Base-by-base conservation (phyloP, 306 rosid species). In the Citrullus colocynthis region DNA sequence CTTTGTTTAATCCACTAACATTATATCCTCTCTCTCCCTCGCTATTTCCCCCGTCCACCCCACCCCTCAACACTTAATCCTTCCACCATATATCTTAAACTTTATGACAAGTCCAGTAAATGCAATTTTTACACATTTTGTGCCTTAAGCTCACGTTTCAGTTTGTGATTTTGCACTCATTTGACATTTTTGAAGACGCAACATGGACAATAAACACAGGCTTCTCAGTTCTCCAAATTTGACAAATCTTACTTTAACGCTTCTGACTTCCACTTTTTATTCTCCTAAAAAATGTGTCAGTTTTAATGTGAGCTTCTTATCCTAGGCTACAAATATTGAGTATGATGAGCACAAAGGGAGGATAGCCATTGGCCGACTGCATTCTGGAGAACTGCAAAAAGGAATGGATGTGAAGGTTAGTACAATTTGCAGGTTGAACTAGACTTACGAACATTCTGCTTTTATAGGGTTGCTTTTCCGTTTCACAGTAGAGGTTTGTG, bases 291-390 rank as follows among this genome's bases (percentile, higher is more conserved):
- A 1, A 28, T 51, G 42, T 74, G 28, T 74, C 78, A 74, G 52
- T 52, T 74, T 21, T 28, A 39, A 39, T 57, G 18, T 76, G 28
- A 12, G 74, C 62, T 80, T 52, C 54, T 71, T 48, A 69, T 61
- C 76, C 32, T 64, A 95, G 97, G 95, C 77, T 76, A 92, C 98
- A 77, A 95, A 86, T 85, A 90, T 88, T 3, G 98, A 95, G 83
- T 95, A 88, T 78, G 97, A 95, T 84, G 98, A 91, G 82, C 98
- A 95, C 84, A 95, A 95, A 83, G 98, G 98, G 55, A 91, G 97
- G 34, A 95, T 95, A 78, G 98, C 98, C 81, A 95, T 95, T 84
- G 98, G 98, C 79, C 98, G 98, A 77, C 86, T 95, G 81, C 97
- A 87, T 84, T 97, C 98, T 82, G 98, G 98, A 77, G 76, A 52